Conservation (phyloP, 1,284 basidiomycete genomes). For the Papiliotrema terrestris region DNA sequence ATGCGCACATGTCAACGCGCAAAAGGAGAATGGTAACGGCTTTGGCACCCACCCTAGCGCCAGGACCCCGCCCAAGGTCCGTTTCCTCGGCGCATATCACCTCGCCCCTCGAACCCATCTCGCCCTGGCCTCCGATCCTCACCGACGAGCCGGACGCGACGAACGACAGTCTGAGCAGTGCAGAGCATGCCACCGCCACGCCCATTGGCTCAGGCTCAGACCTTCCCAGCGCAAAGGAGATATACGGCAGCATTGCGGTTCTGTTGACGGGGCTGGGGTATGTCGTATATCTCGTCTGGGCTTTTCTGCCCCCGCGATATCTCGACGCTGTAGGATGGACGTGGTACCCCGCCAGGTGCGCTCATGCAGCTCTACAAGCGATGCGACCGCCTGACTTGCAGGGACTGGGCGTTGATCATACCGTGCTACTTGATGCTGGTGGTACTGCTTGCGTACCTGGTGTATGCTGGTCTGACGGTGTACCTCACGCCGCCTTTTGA, state of each 20-base stretch:
- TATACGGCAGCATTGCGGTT: constrained; percentile 83
- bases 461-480: constrained; percentile 71
- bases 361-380: background rate
- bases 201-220: background rate
- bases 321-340: constrained; percentile 64
- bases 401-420: constrained; percentile 81
- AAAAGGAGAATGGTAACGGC: too few species aligned
- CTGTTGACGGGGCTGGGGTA: constrained; percentile 71
- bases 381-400: constrained; percentile 33
- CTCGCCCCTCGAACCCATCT: constrained; percentile 57
- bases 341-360: constrained; percentile 85
- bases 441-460: constrained; percentile 70
- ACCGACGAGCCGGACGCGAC: constrained; percentile 28
- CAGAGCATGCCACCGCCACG: constrained; percentile 32
- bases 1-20: too few species aligned
- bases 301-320: constrained; percentile 54
- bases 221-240: constrained; percentile 54
- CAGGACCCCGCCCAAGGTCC: too few species aligned
- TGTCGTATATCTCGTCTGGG: constrained; percentile 66
- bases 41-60: too few species aligned
- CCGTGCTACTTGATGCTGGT: constrained; percentile 73
- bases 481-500: constrained; percentile 66
- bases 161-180: constrained; percentile 15
- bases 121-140: constrained; percentile 53
- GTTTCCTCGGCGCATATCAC: background rate